phyloP scores from a whole-genome alignment of 2,329 filamentous ascomycete genomes.

The Leptographium procerum region DNA sequence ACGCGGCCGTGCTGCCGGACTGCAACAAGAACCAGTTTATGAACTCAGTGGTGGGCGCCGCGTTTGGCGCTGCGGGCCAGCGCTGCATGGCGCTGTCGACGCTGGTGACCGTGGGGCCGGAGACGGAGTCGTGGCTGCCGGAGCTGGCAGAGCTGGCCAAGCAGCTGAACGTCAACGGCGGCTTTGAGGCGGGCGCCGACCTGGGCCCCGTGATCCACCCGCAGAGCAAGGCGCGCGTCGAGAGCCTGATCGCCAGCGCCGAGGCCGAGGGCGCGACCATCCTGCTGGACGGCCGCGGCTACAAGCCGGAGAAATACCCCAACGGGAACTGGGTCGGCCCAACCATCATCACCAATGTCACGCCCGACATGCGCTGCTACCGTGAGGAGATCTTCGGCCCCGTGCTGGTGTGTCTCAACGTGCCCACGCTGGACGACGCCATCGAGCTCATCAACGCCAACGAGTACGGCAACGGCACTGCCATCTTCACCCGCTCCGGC shows the following conservation, averaged over 20 bases:
- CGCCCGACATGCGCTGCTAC: conserved; percentile 73
- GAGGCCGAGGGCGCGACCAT: conserved; percentile 74
- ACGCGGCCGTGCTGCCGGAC: conserved; percentile 72
- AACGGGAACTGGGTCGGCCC: conserved; percentile 79
- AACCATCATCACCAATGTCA: conserved; percentile 74
- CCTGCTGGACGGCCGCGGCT: conserved; percentile 68
- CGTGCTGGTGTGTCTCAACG: conserved; percentile 71
- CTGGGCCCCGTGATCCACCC: conserved; percentile 74
- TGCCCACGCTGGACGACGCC: conserved; percentile 66
- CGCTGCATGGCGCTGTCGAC: conserved; percentile 81
- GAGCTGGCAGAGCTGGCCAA: conserved; percentile 70
- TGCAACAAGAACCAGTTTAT: conserved; percentile 85
- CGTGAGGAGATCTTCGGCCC: conserved; percentile 78
- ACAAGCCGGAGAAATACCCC: conserved; percentile 65
- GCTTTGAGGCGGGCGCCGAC: conserved; percentile 70
- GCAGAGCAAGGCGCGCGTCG: conserved; percentile 68
- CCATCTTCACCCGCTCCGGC: conserved; percentile 73
- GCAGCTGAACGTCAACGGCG: conserved; percentile 62
- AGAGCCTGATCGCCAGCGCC: conserved; percentile 62
- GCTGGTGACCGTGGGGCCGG: conserved; percentile 63
- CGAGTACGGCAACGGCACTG: conserved; percentile 77
- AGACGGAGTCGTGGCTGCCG: conserved; percentile 71
- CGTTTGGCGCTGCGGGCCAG: conserved; percentile 76
- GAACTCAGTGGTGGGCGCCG: conserved; percentile 73
- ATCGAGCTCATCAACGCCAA: conserved; percentile 75